Percentiles rank a stretch among this genome's conserved stretches.
phyloP scores from a whole-genome alignment of 257 asterid genomes.

The Solanum lignicaule region DNA sequence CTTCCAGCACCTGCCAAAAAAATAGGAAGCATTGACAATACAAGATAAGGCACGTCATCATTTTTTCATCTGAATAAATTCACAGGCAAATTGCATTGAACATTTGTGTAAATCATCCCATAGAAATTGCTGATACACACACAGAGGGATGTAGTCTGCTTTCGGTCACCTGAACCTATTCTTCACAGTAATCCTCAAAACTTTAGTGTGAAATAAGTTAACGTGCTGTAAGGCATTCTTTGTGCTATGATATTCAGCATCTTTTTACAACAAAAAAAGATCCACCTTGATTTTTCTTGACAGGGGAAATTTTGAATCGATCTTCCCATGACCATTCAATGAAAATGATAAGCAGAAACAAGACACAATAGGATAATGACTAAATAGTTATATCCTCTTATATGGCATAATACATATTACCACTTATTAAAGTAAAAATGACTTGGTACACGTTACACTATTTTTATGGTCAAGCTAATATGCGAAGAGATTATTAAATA shows the following conservation, averaged over 20 bases:
- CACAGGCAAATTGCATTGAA: background rate
- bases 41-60: background rate
- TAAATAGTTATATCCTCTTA: background rate
- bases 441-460: background rate
- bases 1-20: conserved; percentile 66
- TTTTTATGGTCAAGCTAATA: background rate
- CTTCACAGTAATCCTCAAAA: background rate
- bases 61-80: background rate
- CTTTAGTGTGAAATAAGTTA: background rate
- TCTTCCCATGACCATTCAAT: background rate
- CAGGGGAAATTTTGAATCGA: background rate
- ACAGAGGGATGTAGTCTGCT: background rate
- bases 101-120: background rate
- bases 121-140: background rate
- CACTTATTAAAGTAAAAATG: background rate
- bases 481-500: background rate
- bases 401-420: background rate
- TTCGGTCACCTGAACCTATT: background rate
- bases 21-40: background rate
- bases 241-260: background rate
- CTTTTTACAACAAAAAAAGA: background rate
- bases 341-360: background rate
- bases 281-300: background rate
- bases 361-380: background rate
- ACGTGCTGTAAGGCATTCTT: background rate